Percentiles rank a stretch among this genome's conserved stretches.
These are phyloP conservation scores for Leptodontidium sp. DNA, from an alignment of 2,329 filamentous ascomycete genomes.

Conservation along the genomic window DNA sequence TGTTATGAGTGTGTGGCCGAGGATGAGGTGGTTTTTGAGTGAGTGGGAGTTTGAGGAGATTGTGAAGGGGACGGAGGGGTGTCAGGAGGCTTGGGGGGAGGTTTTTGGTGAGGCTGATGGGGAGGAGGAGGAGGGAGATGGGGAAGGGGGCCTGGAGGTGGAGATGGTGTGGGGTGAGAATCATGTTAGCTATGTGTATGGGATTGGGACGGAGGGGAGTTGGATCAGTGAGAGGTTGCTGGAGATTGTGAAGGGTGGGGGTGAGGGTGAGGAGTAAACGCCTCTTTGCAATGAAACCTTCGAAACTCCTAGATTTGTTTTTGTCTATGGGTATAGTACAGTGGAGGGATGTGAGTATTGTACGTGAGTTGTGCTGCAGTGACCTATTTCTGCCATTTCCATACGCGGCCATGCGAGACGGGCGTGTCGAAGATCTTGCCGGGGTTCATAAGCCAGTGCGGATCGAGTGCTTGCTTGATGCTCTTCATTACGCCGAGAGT, in stretches of 20 bases:
- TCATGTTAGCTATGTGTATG: constrained; percentile 19
- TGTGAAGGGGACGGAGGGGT: not conserved
- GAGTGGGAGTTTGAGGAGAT: constrained; percentile 16
- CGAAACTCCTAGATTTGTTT: too few relatives aligned
- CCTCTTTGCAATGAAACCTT: too few relatives aligned
- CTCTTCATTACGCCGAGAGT: constrained; percentile 84
- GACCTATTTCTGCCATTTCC: constrained; percentile 15
- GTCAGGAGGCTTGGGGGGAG: not conserved
- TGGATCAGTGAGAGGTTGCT: constrained; percentile 4
- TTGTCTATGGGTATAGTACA: not conserved
- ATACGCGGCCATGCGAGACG: not conserved
- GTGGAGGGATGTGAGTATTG: not conserved
- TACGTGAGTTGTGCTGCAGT: too few relatives aligned
- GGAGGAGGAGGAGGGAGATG: not conserved
- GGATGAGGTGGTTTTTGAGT: not conserved
- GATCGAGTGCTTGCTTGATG: constrained; percentile 82
- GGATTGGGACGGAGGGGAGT: constrained; percentile 14
- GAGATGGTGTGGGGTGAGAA: constrained; percentile 12
- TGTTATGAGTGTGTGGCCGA: not conserved
- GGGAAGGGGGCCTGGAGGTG: not conserved
- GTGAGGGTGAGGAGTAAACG: not conserved
- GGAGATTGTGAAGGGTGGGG: constrained; percentile 10
- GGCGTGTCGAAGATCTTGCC: constrained; percentile 37
- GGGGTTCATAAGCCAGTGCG: constrained; percentile 86
- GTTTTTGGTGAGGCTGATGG: not conserved